phyloP scores from a whole-genome alignment of 345 rosid species.

The Populus tremula region DNA sequence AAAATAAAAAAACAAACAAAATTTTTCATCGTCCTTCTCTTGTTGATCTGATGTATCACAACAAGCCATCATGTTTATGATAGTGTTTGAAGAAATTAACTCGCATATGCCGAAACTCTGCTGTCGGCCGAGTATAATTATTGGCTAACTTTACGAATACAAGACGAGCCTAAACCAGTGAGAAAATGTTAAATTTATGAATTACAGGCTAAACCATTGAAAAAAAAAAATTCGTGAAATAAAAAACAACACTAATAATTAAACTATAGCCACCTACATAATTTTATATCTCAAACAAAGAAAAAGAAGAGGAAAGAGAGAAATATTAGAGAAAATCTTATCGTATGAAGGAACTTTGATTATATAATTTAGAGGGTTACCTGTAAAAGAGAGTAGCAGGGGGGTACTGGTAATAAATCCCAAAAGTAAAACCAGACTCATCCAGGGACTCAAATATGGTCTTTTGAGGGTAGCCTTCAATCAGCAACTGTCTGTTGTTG shows the following conservation, averaged over 20 bases:
- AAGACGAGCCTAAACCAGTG: no score
- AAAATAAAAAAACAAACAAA: no score
- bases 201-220: no score
- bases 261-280: no score
- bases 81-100: no score
- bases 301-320: neutral
- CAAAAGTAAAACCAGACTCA: slow-evolving; percentile 51
- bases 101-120: no score
- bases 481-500: slow-evolving; percentile 37
- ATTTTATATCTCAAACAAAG: neutral
- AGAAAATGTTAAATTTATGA: no score
- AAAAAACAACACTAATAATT: neutral
- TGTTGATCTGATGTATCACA: no score
- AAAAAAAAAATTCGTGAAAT: neutral
- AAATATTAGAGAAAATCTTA: neutral
- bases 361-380: slow-evolving; percentile 17
- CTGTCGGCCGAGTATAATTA: no score
- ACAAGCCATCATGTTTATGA: no score
- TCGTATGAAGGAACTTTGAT: neutral
- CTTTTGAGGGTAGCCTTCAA: slow-evolving; percentile 59
- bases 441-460: slow-evolving; percentile 62
- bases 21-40: no score
- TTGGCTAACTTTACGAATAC: no score
- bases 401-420: slow-evolving; percentile 48
- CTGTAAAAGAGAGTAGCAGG: slow-evolving; percentile 61